Base-by-base conservation (phyloP, 2,329 filamentous ascomycete genomes). In the Penicillium sp. region DNA sequence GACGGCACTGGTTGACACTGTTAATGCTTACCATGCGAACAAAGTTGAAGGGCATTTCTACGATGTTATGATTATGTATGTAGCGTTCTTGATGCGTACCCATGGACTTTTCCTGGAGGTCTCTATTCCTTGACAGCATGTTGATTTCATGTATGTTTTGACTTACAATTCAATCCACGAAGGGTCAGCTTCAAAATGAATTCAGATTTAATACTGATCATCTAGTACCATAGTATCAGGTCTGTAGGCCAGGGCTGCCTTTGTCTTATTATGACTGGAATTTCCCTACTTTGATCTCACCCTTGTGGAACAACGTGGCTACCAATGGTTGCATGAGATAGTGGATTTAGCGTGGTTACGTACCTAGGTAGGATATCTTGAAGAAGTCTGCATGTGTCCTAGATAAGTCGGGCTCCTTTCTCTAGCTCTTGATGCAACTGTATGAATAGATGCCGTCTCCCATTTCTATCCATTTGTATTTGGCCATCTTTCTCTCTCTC, bases 1-100 rank as follows among this genome's bases (percentile, higher is more conserved):
- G 16, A 66, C 72, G 65, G 63, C 66, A 35, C 58, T 72, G 58
- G 70, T 73, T 58, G 71, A 76, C 57, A 71, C 73, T 59, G 63
- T 69, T 37, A 56, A 72, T 55, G 60, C 64, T 39, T 74, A 70
- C 53, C 62, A 68, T 56, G 54, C 66, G 63, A 66, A 45, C 59
- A 62, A 38, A 61, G 40, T 59, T 5, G n/a, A 37, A 26, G 16
- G 24, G 34, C 16, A 45, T 26, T 47, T 43, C 29, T 34, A 56
- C n/a, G 57, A 57, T 53, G 34, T 52, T 39, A 43, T 20, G 48
- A 58, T 39, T 44, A 26, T 51, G 31, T 45, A 29, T 51, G 31
- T 45, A 43, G 49, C 51, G 48, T 45, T 45, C 4, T 51, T 26
- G 37, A 35, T 34, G 31, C 20, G 16, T 51, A 31, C 7, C 1